Base-by-base conservation (phyloP, 495 filamentous ascomycete species). In the Penicillium argentinense region DNA sequence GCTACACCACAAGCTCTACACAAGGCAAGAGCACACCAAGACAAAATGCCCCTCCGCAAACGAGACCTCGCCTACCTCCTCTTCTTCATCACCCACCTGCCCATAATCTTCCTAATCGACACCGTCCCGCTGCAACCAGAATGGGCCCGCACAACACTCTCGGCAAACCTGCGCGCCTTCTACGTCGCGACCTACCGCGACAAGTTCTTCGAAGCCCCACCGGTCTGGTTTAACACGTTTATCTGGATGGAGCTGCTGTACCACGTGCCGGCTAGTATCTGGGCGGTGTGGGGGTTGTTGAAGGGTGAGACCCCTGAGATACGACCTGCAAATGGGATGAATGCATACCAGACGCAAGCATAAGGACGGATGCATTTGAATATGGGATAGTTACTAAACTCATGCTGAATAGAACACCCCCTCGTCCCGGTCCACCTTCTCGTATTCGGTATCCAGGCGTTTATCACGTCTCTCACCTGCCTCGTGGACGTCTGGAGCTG, bases 141-240 rank as follows among this genome's bases (percentile, higher is more conserved):
- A 0, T 67, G 65, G 36, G 56, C 88, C 11, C 73, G 72, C 46
- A 71, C 76, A 2, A 51, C 71, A 2, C 61, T 82, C 57, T 73
- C 84, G 40, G 51, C 57, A 27, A 29, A 59, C 0, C 29, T 88
- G 25, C 82, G 84, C 25, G 53, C 64, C 0, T 85, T 72, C 66
- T 91, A 92, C 69, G 74, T 87, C 49, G 47, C 62, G 11, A 86
- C 74, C 6, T 88, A 84, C 71, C 79, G 81, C 29, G 90, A 96
- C 67, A 87, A 83, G 19, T 87, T 91, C 71, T 87, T 90, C 60
- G 74, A 77, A 34, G 71, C 72, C 21, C 51, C 81, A 2, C 83
- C 87, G 0, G 70, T 71, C 34, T 96, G 88, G 84, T 91, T 92
- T 64, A 69, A 65, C 2, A 54, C 80, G 4, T 91, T 85, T 60